Conservation (phyloP, 108 stramenopile genomes). For the Skeletonema costatum region DNA sequence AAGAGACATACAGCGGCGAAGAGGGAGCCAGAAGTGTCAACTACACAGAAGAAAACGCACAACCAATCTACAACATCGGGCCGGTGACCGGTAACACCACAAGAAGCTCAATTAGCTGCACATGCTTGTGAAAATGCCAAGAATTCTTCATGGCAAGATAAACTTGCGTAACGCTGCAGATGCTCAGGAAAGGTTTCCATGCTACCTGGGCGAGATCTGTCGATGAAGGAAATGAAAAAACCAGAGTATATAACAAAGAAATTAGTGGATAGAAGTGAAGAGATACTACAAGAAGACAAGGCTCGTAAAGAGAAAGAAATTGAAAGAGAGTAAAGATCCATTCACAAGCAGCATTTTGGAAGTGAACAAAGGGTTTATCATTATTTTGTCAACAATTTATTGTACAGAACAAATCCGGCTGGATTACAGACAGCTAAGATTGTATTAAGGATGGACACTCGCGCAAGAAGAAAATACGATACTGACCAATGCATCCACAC, state of each 20-base stretch:
- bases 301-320: constrained; percentile 36
- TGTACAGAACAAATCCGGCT: background rate
- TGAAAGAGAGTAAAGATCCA: constrained; percentile 13
- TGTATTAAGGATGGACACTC: constrained; percentile 6
- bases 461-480: constrained; percentile 27
- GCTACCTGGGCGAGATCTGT: constrained; percentile 43
- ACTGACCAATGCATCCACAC: constrained; percentile 1
- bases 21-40: background rate
- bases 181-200: constrained; percentile 63
- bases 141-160: constrained; percentile 55
- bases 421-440: background rate
- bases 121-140: constrained; percentile 67
- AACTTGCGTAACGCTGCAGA: constrained; percentile 52
- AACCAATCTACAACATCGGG: background rate
- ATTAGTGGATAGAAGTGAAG: constrained; percentile 49
- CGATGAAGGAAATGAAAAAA: constrained; percentile 3
- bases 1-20: background rate
- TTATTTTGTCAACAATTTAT: background rate
- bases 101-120: constrained; percentile 54
- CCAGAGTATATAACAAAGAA: constrained; percentile 52
- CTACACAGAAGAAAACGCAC: background rate
- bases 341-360: constrained; percentile 24
- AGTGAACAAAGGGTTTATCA: background rate
- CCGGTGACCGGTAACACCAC: constrained; percentile 16
- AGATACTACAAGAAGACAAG: constrained; percentile 49